Percentiles rank a stretch among this genome's conserved stretches.
Evolutionary conservation across 495 filamentous ascomycete species (phyloP).

Genomic region (Aspergillus indologenus): DNA sequence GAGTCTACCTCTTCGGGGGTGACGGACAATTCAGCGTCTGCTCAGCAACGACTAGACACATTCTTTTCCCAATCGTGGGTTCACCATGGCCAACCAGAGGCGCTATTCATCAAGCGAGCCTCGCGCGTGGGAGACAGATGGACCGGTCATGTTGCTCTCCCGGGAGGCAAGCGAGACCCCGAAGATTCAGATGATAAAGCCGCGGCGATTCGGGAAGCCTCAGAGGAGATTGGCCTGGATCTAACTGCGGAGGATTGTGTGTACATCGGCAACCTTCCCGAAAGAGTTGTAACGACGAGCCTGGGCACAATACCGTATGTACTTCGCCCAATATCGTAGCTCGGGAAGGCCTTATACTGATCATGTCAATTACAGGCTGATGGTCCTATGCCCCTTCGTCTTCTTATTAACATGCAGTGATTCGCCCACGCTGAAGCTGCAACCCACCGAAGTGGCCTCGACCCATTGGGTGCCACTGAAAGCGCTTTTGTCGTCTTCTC

Average conservation of each 20-base stretch:
- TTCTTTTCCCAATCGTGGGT: slow-evolving; percentile 75
- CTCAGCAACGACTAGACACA: slow-evolving; percentile 45
- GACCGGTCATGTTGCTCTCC: slow-evolving; percentile 73
- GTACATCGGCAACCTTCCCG: slow-evolving; percentile 64
- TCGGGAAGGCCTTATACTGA: slow-evolving; percentile 10
- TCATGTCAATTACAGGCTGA: slow-evolving; percentile 47
- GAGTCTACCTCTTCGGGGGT: slow-evolving; percentile 21
- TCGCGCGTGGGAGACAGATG: slow-evolving; percentile 69
- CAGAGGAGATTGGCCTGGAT: slow-evolving; percentile 70
- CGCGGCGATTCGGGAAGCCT: slow-evolving; percentile 65
- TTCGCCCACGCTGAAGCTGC: slow-evolving; percentile 58
- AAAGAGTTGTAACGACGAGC: slow-evolving; percentile 67
- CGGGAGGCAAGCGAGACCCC: slow-evolving; percentile 69
- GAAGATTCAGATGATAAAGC: slow-evolving; percentile 63
- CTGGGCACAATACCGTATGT: slow-evolving; percentile 69
- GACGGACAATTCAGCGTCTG: slow-evolving; percentile 28
- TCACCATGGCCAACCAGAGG: slow-evolving; percentile 68
- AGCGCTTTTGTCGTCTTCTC: slow-evolving; percentile 58
- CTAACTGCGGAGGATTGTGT: slow-evolving; percentile 55
- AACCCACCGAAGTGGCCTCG: slow-evolving; percentile 71
- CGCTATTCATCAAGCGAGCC: slow-evolving; percentile 75
- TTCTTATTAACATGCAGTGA: slow-evolving; percentile 60
- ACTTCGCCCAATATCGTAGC: neutral
- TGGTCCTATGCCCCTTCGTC: slow-evolving; percentile 77
- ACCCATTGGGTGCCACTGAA: slow-evolving; percentile 74